Percentiles rank a stretch among this genome's conserved stretches.
phyloP scores from a whole-genome alignment of 2,329 filamentous ascomycete species.

The Plectosphaerella sp. region DNA sequence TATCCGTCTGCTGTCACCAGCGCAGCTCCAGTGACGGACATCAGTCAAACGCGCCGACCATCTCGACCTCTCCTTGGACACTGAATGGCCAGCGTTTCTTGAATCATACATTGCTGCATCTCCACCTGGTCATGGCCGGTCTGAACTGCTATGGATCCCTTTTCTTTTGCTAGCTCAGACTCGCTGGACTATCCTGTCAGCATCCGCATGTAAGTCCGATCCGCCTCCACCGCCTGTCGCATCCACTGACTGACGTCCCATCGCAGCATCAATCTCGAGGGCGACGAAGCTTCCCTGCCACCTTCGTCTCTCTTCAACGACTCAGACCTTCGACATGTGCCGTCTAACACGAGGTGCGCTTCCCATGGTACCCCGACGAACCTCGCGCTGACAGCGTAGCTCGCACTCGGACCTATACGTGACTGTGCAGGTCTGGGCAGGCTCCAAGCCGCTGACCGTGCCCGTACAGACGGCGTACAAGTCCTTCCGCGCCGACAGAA shows the following conservation, averaged over 20 bases:
- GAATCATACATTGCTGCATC: too few species aligned
- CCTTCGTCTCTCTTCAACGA: conserved; percentile 70
- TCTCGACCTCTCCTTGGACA: too few species aligned
- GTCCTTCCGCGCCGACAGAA: conserved; percentile 72
- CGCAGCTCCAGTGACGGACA: too few species aligned
- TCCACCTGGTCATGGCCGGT: too few species aligned
- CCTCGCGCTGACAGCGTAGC: conserved; percentile 36
- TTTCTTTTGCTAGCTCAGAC: conserved; percentile 89
- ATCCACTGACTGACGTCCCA: neutral
- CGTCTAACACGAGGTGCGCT: conserved; percentile 71
- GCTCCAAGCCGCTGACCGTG: conserved; percentile 90
- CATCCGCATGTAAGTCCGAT: conserved; percentile 54
- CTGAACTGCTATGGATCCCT: conserved; percentile 70
- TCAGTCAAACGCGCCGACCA: too few species aligned
- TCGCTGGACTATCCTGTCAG: conserved; percentile 71
- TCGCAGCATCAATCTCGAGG: conserved; percentile 42
- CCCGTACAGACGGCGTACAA: conserved; percentile 92
- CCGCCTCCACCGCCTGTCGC: neutral
- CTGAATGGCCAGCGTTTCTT: neutral
- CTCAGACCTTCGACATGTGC: conserved; percentile 79
- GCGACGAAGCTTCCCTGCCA: conserved; percentile 34
- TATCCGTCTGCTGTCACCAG: too few species aligned
- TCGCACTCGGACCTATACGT: conserved; percentile 85
- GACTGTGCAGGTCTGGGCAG: conserved; percentile 89
- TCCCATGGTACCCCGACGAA: neutral